Evolutionary conservation across 306 rosid species (phyloP), one percentile per base, ranked within the genome.

Genomic region (Vicia faba): DNA sequence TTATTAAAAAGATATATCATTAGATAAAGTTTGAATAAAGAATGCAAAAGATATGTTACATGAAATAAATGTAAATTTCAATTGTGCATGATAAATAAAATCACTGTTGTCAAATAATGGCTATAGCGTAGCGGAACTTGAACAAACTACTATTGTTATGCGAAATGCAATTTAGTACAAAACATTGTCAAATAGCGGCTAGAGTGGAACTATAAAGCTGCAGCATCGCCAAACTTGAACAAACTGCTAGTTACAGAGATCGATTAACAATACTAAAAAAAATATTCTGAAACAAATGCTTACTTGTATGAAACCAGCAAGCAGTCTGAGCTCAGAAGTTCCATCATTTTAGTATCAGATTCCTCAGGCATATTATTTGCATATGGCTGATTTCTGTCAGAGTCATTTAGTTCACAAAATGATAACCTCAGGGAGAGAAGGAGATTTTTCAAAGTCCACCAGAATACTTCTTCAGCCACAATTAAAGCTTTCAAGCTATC

Each of bases 391-490:
- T 72, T 41, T 48, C 59, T 53, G 46, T 58, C 35, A 29, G 68
- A 41, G 51, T 75, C 44, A 49, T 72, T 61, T 19, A 75, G 70
- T 76, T 78, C 85, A 66, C 64, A 62, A 74, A 61, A 75, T 66
- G 90, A 80, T 58, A 85, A 56, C 48, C 87, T 82, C 78, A 80
- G 14, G 66, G 77, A 85, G 61, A 71, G 33, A 41, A 85, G 80
- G 59, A 82, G 71, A 63, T 36, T 66, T 75, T 78, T 80, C 85
- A 85, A 63, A 3, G 90, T 75, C 77, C 75, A 50, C 87, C 90
- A 83, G 70, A 75, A 85, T 31, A 80, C 73, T 83, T 73, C 73
- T 61, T 83, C 83, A 29, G 87, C 76, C 61, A 85, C 85, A 69
- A 85, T 74, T 83, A 85, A 66, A 57, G 65, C 85, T 69, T 83